Evolutionary conservation across 768 basidiomycete genomes (phyloP).

Genomic region (Mycena polygramma): DNA sequence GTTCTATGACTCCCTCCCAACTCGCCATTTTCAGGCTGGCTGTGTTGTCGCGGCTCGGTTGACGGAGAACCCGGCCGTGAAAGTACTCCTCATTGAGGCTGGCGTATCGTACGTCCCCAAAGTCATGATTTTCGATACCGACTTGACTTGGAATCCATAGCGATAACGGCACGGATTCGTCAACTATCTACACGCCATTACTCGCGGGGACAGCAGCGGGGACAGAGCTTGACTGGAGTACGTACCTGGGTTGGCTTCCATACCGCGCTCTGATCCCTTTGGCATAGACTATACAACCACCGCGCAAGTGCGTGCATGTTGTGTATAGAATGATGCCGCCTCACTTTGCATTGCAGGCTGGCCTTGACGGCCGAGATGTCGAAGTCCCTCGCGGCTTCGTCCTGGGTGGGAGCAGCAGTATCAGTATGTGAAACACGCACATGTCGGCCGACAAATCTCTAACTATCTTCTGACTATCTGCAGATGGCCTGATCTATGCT

Average conservation of each 20-base stretch:
- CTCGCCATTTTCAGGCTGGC: background rate
- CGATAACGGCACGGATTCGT: no score
- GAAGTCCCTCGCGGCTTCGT: background rate
- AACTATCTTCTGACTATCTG: background rate
- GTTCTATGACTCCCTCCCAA: no score
- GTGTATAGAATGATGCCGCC: no score
- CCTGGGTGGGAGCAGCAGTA: background rate
- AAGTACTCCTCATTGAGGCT: slow-evolving; percentile 16
- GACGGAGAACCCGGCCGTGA: slow-evolving; percentile 5
- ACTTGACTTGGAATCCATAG: no score
- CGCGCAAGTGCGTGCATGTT: slow-evolving; percentile 39
- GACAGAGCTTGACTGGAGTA: slow-evolving; percentile 43
- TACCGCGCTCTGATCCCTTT: no score
- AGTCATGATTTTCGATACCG: background rate
- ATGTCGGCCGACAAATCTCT: background rate
- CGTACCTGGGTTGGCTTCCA: no score
- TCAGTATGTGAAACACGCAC: background rate
- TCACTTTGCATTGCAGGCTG: background rate
- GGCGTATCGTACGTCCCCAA: slow-evolving; percentile 13
- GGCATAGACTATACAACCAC: slow-evolving; percentile 46
- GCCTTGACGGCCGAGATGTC: background rate
- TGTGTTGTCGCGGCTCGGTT: slow-evolving; percentile 15
- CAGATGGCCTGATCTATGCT: slow-evolving; percentile 41
- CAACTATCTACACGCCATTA: no score
- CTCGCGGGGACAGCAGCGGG: no score